phyloP scores from a whole-genome alignment of 345 rosid genomes.

The Salix exigua region DNA sequence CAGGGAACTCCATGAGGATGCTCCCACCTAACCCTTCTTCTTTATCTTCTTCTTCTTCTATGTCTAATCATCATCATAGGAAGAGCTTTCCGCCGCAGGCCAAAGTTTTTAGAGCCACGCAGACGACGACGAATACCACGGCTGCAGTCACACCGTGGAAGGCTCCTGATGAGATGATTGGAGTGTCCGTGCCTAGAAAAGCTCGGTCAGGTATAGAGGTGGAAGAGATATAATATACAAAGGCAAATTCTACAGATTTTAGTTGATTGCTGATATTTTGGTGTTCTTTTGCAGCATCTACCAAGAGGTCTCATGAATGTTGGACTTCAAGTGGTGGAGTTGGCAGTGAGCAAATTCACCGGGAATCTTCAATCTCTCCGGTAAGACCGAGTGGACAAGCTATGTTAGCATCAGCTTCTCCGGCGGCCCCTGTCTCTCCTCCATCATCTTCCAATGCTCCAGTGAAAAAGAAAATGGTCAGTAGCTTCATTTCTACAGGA shows the following conservation, averaged over 20 bases:
- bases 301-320: slow-evolving; percentile 87
- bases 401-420: slow-evolving; percentile 44
- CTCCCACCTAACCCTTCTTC: slow-evolving; percentile 59
- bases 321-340: slow-evolving; percentile 63
- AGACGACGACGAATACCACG: slow-evolving; percentile 31
- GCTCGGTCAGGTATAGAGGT: slow-evolving; percentile 99
- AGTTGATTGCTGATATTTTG: slow-evolving; percentile 5
- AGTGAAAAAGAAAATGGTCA: slow-evolving; percentile 72
- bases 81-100: slow-evolving; percentile 62
- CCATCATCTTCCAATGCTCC: slow-evolving; percentile 89
- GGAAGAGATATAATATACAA: slow-evolving; percentile 37
- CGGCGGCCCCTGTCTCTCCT: slow-evolving; percentile 74
- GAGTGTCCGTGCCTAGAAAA: slow-evolving; percentile 95
- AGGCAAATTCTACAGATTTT: background rate
- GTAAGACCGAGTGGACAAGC: slow-evolving; percentile 49
- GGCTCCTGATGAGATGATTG: slow-evolving; percentile 92
- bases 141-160: slow-evolving; percentile 44
- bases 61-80: slow-evolving; percentile 51
- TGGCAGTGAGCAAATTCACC: slow-evolving; percentile 60
- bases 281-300: slow-evolving; percentile 48
- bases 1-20: slow-evolving; percentile 53
- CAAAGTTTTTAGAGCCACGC: slow-evolving; percentile 53
- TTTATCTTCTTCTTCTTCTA: slow-evolving; percentile 46
- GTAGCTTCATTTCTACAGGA: slow-evolving; percentile 13
- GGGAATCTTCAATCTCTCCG: slow-evolving; percentile 83